phyloP scores from a whole-genome alignment of 1,284 basidiomycete genomes.

The Pterula multifida region DNA sequence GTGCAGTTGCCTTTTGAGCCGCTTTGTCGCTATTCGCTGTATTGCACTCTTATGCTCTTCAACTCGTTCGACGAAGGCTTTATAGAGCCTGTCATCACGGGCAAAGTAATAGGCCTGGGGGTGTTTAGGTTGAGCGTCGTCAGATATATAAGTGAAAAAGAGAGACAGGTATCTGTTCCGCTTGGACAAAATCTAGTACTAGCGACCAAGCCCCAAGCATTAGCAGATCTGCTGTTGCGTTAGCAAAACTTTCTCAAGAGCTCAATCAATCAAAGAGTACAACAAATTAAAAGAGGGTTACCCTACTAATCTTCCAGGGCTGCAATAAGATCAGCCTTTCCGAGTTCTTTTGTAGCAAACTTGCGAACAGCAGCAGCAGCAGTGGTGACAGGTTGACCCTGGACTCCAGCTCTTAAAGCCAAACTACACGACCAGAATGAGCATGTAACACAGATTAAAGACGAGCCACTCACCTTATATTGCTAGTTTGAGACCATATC shows the following conservation, averaged over 20 bases:
- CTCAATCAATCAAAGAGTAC: slow-evolving; percentile 4
- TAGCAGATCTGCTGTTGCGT: slow-evolving; percentile 66
- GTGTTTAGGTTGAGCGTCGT: no score
- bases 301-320: slow-evolving; percentile 74
- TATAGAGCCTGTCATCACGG: slow-evolving; percentile 68
- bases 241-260: slow-evolving; percentile 44
- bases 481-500: slow-evolving; percentile 38
- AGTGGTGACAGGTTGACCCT: slow-evolving; percentile 54
- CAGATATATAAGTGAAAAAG: slow-evolving; percentile 3
- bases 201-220: slow-evolving; percentile 65
- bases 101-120: slow-evolving; percentile 66
- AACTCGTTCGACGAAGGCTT: slow-evolving; percentile 50
- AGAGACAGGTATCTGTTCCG: slow-evolving; percentile 52
- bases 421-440: slow-evolving; percentile 30
- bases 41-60: slow-evolving; percentile 41
- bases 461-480: not conserved
- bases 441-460: slow-evolving; percentile 25
- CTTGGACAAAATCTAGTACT: slow-evolving; percentile 37
- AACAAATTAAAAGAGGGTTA: not conserved
- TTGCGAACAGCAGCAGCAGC: slow-evolving; percentile 57
- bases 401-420: slow-evolving; percentile 48
- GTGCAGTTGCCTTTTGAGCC: slow-evolving; percentile 61
- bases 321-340: slow-evolving; percentile 64
- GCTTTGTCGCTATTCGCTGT: slow-evolving; percentile 33
- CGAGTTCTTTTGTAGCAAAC: slow-evolving; percentile 68